Base-by-base conservation (phyloP, 1,284 basidiomycete species). In the Leccinum huronense region DNA sequence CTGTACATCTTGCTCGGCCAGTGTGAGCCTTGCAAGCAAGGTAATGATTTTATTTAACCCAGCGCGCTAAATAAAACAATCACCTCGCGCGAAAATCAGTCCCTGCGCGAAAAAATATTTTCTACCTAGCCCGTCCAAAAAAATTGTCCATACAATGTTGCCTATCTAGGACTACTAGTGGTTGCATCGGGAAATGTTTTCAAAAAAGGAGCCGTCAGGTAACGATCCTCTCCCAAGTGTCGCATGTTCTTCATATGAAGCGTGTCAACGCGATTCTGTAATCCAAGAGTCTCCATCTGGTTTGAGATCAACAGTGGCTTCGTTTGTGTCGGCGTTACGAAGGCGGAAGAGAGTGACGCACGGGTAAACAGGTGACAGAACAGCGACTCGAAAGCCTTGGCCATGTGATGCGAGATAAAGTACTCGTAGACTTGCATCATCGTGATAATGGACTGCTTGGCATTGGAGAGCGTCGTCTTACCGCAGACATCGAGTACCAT, bases 401-500 rank as follows among this genome's bases (percentile, higher is more conserved):
- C 92, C 80, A 99, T 88, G 79, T 99, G 93, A 79, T 98, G 95
- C 1, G 94, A 98, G 71, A 98, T 93, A 81, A 93, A 98, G 83
- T 97, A 97, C 74, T 97, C 94, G 81, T 97, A 97, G n/a, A 97
- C 94, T 81, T 98, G 96, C 86, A 97, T 96, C 97, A 98, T 98
- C 11, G 96, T 98, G 67, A 97, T 93, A 75, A 97, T 84, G 3
- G 94, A 96, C 75, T 95, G 91, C 75, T 95, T 94, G 23, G 93
- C 88, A 72, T 98, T 97, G 31, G 93, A 83, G 59, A 97, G 79
- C 70, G 90, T 86, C 0, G 95, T 98, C 79, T 98, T 95, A 70
- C 96, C 96, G 71, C 95, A 98, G 68, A 95, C 92, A 33, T 8
- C 31, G 31, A 33, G 31, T 33, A 33, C 31, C 31, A 9, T 33